phyloP scores from a whole-genome alignment of 2,329 filamentous ascomycete genomes.

The Beauveria asiatica region DNA sequence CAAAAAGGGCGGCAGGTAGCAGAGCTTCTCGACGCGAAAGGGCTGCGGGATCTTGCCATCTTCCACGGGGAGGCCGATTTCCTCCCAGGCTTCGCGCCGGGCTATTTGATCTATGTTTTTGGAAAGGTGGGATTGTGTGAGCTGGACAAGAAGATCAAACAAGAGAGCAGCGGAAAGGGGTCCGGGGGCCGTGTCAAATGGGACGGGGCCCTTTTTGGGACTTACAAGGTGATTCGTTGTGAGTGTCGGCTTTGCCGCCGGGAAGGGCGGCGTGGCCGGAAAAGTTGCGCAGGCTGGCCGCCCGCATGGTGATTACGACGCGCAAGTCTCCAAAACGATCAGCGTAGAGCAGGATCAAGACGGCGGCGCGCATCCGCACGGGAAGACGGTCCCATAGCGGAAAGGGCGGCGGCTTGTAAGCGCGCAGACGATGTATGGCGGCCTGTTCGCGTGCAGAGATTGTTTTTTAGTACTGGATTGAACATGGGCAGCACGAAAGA shows the following conservation, averaged over 20 bases:
- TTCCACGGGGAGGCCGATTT: constrained; percentile 77
- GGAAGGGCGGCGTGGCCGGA: constrained; percentile 86
- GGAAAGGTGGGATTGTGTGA: not conserved
- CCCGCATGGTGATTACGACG: constrained; percentile 61
- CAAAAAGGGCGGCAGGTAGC: constrained; percentile 68
- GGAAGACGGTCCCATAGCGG: constrained; percentile 54
- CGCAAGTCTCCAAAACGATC: constrained; percentile 72
- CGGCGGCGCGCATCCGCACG: constrained; percentile 66
- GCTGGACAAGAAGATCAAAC: not conserved
- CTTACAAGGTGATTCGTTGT: constrained; percentile 53
- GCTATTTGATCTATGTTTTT: constrained; percentile 62
- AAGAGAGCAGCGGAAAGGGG: too few relatives aligned
- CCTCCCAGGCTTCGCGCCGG: constrained; percentile 81
- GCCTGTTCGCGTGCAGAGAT: constrained; percentile 31
- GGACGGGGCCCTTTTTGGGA: not conserved
- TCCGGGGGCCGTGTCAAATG: not conserved
- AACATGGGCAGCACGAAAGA: not conserved
- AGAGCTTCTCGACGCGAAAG: constrained; percentile 81
- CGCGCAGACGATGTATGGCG: constrained; percentile 50
- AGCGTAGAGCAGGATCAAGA: constrained; percentile 80
- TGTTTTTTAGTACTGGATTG: constrained; percentile 8
- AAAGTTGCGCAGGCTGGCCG: constrained; percentile 54
- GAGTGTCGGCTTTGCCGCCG: constrained; percentile 60
- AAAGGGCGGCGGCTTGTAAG: constrained; percentile 53
- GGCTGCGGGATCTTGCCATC: constrained; percentile 61